Percentiles rank a stretch among this genome's conserved stretches.
phyloP scores from a whole-genome alignment of 2,329 filamentous ascomycete species.

The Nigrograna mackinnonii region DNA sequence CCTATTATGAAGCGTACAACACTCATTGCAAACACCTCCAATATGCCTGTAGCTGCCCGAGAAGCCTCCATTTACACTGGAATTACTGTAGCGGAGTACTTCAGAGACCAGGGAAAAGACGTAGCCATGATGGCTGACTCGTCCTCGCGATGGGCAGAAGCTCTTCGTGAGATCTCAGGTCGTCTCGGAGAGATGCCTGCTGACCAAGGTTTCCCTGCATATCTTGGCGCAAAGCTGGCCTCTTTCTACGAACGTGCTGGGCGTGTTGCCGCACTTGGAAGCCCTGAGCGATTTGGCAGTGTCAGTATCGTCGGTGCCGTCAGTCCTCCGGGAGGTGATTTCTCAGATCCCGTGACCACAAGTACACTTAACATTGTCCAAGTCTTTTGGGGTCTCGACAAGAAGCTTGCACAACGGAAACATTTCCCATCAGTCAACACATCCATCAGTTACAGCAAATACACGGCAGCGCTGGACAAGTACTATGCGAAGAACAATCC shows the following conservation, averaged over 20 bases:
- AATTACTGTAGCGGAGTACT: conserved; percentile 91
- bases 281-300: conserved; percentile 85
- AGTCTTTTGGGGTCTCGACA: conserved; percentile 99
- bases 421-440: conserved; percentile 99
- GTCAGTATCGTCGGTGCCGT: conserved; percentile 98
- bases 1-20: conserved; percentile 99
- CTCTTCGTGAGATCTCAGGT: conserved; percentile 96
- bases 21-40: conserved; percentile 97
- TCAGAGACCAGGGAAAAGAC: conserved; percentile 94
- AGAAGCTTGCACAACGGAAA: conserved; percentile 98
- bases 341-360: conserved; percentile 95
- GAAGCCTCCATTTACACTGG: conserved; percentile 99
- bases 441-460: conserved; percentile 92
- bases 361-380: conserved; percentile 96
- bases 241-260: conserved; percentile 99
- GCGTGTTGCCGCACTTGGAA: conserved; percentile 81
- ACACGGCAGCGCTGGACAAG: conserved; percentile 83
- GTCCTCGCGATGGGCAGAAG: conserved; percentile 96
- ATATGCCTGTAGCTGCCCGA: conserved; percentile 98
- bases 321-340: conserved; percentile 96
- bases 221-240: conserved; percentile 93
- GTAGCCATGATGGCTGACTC: conserved; percentile 99
- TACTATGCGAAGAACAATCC: conserved; percentile 94
- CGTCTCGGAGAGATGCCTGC: conserved; percentile 99
- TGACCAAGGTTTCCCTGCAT: conserved; percentile 98